Evolutionary conservation across 1,139 yeast genomes (phyloP).

Genomic region (Kurtzmaniella quercitrusa): DNA sequence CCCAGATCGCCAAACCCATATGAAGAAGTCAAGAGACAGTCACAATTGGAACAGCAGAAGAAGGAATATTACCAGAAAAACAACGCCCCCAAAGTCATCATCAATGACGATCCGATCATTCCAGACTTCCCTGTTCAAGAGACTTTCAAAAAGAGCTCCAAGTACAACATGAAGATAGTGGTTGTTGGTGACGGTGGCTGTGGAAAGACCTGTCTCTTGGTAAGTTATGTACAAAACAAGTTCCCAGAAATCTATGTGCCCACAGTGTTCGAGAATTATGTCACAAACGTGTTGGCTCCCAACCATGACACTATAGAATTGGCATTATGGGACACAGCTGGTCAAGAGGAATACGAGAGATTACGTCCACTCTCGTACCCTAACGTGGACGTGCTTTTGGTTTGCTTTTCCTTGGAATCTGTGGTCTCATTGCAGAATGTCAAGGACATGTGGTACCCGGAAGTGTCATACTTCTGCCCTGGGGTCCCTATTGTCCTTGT

Average conservation of each 20-base stretch:
- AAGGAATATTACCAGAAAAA: constrained; percentile 15
- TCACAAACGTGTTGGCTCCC: constrained; percentile 59
- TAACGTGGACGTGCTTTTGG: constrained; percentile 68
- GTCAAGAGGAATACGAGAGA: constrained; percentile 88
- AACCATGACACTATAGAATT: constrained; percentile 53
- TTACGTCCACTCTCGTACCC: constrained; percentile 81
- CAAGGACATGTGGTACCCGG: constrained; percentile 83
- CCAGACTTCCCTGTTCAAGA: constrained; percentile 34
- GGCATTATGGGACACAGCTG: constrained; percentile 92
- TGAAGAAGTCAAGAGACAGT: constrained; percentile 21
- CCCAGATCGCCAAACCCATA: constrained; percentile 21
- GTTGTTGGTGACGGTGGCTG: constrained; percentile 96
- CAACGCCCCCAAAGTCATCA: constrained; percentile 26
- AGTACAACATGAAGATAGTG: constrained; percentile 58
- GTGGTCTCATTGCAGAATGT: constrained; percentile 66
- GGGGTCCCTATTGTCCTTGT: constrained; percentile 71
- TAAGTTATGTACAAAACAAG: constrained; percentile 74
- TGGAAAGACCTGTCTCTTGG: constrained; percentile 84
- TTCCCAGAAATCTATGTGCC: constrained; percentile 84
- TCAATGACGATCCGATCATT: constrained; percentile 36
- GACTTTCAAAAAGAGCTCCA: constrained; percentile 27
- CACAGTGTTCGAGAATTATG: constrained; percentile 82
- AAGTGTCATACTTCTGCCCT: constrained; percentile 78
- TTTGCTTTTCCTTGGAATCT: constrained; percentile 73
- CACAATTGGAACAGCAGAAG: constrained; percentile 17